Base-by-base conservation (phyloP, 192 early-diverging fungal species). In the Backusella westeae region DNA sequence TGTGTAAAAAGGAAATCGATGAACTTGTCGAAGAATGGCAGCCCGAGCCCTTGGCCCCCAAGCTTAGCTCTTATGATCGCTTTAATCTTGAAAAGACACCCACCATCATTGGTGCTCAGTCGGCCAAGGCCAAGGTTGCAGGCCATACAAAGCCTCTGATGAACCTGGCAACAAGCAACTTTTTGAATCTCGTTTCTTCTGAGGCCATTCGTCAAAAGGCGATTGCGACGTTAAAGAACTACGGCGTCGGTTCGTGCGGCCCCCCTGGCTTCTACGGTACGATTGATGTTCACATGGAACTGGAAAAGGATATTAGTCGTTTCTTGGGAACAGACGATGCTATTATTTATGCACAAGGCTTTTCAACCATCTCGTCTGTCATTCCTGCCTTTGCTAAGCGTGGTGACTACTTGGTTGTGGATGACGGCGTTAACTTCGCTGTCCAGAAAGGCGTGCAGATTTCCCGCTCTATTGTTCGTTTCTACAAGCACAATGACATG, bases 401-500 rank as follows among this genome's bases (percentile, higher is more conserved):
- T 80, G 96, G 96, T 41, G 97, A 99, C 75, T 89, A 96, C 38
- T 89, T 99, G 81, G 94, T 99, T 44, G 91, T 85, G 89, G 97
- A 99, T 80, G 94, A 97, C 21, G 93, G 90, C 42, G 89, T 94
- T 75, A 93, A 86, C 78, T 96, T 97, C 87, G 88, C 95, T 2
- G 86, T 97, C 65, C 94, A 97, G 75, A 96, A 96, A 78, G 96
- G 95, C 26, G 87, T 95, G 15, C 89, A 91, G 75, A 93, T 98
- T 53, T 96, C 96, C n/a, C 87, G 97, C 49, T 95, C 93, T 71
- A 93, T 87, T 79, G 89, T 99, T 68, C 90, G 91, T 75, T 97
- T 88, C 85, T 99, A 90, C 81, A 97, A 97, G 77, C 97, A 99
- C 87, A 98, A 99, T 81, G 96, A 99, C 78, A 93, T 99, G 94